These are phyloP conservation scores for Rosa hybrid DNA, from an alignment of 331 rosid genomes.

Conservation along the genomic window DNA sequence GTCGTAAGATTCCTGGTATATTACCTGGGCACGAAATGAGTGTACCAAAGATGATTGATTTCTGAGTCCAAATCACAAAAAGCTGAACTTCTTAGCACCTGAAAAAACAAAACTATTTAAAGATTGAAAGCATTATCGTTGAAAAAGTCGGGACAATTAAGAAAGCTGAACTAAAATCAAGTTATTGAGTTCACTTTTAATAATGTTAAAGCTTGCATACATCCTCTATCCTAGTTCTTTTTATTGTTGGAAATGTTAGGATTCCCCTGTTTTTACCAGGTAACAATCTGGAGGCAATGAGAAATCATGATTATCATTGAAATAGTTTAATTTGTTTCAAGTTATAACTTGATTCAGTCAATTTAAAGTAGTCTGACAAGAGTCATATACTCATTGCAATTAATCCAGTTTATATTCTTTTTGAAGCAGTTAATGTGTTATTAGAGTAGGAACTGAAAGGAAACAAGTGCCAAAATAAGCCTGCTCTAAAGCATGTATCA, in stretches of 20 bases:
- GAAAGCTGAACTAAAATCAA: background rate
- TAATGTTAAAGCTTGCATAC: background rate
- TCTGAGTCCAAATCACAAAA: constrained; percentile 24
- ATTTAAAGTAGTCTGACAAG: background rate
- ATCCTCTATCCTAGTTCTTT: background rate
- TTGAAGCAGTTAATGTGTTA: background rate
- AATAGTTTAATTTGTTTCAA: background rate
- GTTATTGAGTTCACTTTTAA: background rate
- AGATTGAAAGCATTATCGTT: background rate
- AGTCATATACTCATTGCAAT: background rate
- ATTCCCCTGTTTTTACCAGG: background rate
- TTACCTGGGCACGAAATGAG: constrained; percentile 31
- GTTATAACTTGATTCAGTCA: background rate
- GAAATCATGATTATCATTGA: background rate
- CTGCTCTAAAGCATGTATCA: background rate
- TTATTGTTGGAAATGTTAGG: background rate
- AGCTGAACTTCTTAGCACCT: constrained; percentile 10
- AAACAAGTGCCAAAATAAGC: background rate
- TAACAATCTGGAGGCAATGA: background rate
- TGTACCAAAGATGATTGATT: constrained; percentile 2
- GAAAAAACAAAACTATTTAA: background rate
- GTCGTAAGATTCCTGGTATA: constrained; percentile 27
- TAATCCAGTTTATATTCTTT: background rate
- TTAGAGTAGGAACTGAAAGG: background rate
- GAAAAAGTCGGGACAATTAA: background rate